phyloP scores from a whole-genome alignment of 163 green algal genomes.

The Chlorella variabilis region DNA sequence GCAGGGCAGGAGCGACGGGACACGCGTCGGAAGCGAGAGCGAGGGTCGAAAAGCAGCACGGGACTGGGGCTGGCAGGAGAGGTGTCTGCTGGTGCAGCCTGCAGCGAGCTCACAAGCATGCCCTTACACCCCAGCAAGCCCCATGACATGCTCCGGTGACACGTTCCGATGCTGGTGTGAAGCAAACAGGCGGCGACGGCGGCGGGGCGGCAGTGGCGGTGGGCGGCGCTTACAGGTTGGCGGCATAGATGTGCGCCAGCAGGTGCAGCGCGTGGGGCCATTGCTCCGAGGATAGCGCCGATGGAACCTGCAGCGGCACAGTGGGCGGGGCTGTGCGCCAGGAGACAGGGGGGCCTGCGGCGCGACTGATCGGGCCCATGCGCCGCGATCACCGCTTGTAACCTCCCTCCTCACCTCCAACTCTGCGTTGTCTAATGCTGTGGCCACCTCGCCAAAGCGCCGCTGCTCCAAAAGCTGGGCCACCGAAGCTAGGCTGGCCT shows the following conservation, averaged over 20 bases:
- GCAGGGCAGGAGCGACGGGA: no score
- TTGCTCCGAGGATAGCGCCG: neutral
- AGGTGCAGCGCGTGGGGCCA: constrained; percentile 47
- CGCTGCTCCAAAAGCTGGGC: neutral
- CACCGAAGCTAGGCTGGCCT: neutral
- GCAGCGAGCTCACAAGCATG: no score
- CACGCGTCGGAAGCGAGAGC: no score
- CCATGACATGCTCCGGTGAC: no score
- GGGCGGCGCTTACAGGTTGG: constrained; percentile 31
- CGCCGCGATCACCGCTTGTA: neutral
- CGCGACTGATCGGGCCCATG: neutral
- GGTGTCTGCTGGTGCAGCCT: no score
- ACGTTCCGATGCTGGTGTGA: neutral
- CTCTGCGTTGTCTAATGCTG: constrained; percentile 1
- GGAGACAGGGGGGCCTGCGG: neutral
- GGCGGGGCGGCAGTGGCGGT: neutral
- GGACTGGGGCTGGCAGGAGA: no score
- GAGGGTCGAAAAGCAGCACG: no score
- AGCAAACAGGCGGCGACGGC: neutral
- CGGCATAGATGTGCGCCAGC: constrained; percentile 39
- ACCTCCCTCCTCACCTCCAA: constrained; percentile 9
- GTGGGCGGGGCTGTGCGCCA: neutral
- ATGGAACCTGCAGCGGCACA: constrained; percentile 12
- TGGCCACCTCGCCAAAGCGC: neutral
- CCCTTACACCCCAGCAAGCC: no score